Evolutionary conservation across 805 yeast genomes (phyloP).

Genomic region (Yamadazyma phyllophila): DNA sequence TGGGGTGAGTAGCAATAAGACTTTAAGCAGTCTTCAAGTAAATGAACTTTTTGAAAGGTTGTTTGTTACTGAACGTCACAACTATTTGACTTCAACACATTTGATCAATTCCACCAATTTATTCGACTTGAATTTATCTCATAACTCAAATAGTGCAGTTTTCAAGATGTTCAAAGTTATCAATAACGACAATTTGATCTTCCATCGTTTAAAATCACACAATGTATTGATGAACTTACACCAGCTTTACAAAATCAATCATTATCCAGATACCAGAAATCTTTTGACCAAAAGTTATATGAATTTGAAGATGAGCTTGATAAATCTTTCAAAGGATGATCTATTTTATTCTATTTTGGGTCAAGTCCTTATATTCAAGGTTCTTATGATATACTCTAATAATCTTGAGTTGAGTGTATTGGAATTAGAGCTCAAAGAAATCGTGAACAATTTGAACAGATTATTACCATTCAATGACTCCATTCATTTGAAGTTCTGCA

Average conservation of each 20-base stretch:
- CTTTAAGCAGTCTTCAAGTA: constrained; percentile 19
- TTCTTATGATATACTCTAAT: constrained; percentile 19
- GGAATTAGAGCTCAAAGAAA: constrained; percentile 18
- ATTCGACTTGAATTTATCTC: constrained; percentile 9
- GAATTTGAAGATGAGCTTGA: constrained; percentile 12
- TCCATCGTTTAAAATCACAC: constrained; percentile 18
- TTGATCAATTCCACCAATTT: constrained; percentile 13
- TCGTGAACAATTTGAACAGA: constrained; percentile 17
- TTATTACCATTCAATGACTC: constrained; percentile 9
- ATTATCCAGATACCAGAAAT: constrained; percentile 14
- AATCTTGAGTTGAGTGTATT: constrained; percentile 16
- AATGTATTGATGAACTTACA: constrained; percentile 13
- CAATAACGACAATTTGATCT: constrained; percentile 16
- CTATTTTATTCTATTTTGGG: constrained; percentile 11
- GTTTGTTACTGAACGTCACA: constrained; percentile 26
- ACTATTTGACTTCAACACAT: constrained; percentile 19
- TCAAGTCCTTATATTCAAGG: constrained; percentile 21
- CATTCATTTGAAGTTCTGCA: constrained; percentile 25
- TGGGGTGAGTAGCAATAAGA: constrained; percentile 16
- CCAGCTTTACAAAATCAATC: constrained; percentile 14
- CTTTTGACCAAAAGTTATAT: constrained; percentile 8
- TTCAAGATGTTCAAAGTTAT: constrained; percentile 13
- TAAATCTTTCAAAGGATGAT: constrained; percentile 13
- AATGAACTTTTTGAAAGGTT: constrained; percentile 32
- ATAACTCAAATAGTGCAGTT: constrained; percentile 5